phyloP scores from a whole-genome alignment of 768 basidiomycete species.

The Mycena alexandri region DNA sequence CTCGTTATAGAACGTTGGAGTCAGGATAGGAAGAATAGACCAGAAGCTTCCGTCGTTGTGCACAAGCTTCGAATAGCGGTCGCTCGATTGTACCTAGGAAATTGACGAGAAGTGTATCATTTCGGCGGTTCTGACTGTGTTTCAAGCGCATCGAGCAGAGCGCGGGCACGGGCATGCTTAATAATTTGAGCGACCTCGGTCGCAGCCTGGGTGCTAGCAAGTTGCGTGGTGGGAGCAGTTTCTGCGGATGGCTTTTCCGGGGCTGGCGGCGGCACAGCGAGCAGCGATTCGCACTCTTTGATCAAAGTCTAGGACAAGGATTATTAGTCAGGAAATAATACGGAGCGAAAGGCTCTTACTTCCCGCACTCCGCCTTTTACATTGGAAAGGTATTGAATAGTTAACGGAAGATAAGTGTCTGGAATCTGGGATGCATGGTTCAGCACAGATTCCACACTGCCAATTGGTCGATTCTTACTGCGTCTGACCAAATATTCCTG shows the following conservation, averaged over 20 bases:
- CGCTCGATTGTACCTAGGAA: no score
- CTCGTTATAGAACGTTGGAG: no score
- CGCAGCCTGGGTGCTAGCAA: neutral
- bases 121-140: neutral
- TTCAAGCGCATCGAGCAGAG: constrained; percentile 28
- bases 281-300: constrained; percentile 22
- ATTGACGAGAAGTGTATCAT: constrained; percentile 3
- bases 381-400: constrained; percentile 58
- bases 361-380: constrained; percentile 62
- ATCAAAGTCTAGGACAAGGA: constrained; percentile 15
- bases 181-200: constrained; percentile 6
- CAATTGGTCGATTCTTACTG: constrained; percentile 46
- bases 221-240: neutral
- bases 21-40: no score
- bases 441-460: neutral
- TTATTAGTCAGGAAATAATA: neutral
- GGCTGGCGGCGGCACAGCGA: neutral
- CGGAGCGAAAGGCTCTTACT: constrained; percentile 44
- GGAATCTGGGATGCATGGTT: constrained; percentile 58
- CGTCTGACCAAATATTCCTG: constrained; percentile 70
- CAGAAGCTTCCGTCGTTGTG: no score
- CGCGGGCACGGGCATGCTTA: constrained; percentile 23
- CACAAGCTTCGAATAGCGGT: no score
- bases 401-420: constrained; percentile 60
- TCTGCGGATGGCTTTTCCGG: neutral